Evolutionary conservation across 1,139 yeast genomes (phyloP), one percentile per base, ranked within the genome.

Genomic region (Diutina siamensis): DNA sequence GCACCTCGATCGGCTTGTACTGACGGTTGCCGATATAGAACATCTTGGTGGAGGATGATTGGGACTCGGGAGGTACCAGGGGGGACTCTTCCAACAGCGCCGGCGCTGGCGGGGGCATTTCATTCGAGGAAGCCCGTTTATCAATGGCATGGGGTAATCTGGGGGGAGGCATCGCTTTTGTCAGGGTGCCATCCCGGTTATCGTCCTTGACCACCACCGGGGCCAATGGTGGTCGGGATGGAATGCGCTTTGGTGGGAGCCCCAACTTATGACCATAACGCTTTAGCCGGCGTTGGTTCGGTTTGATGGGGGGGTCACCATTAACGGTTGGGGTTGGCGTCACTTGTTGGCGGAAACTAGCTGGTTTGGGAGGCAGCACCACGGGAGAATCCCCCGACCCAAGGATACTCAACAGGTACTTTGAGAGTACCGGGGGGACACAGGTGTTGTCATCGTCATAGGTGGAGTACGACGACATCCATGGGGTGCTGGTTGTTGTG

Each of bases 1-100:
- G 62, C 18, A 85, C 66, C 55, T 87, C 96, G 20, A 86, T 64
- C 48, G 83, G 76, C 54, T 83, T 94, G 57, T 86, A 89, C 19
- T 20, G 28, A 4, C 40, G 40, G 15, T 35, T 27, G 13, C 22
- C 22, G 10, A 35, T 22, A 21, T 20, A 35, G 18, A 35, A 35
- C 9, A 35, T 20, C 4, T 18, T 1, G 38, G 38, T 18, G 38
- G 22, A 9, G 38, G n/a, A 3, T 19, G 38, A 4, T 35, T 19
- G 10, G 20, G 38, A 2, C 21, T 20, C 8, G 38, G 21, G 38
- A 3, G 35, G 17, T 1, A 19, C 19, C 4, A 19, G 35, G 17
- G 35, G 35, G 2, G 35, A 19, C n/a, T n/a, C n/a, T 2, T 15
- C 18, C 18, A 35, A 35, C 27, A 13, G 28, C 5, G 40, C 28